Evolutionary conservation across 1,139 yeast species (phyloP), one percentile per base, ranked within the genome.

Genomic region (Diutina neorugosa): DNA sequence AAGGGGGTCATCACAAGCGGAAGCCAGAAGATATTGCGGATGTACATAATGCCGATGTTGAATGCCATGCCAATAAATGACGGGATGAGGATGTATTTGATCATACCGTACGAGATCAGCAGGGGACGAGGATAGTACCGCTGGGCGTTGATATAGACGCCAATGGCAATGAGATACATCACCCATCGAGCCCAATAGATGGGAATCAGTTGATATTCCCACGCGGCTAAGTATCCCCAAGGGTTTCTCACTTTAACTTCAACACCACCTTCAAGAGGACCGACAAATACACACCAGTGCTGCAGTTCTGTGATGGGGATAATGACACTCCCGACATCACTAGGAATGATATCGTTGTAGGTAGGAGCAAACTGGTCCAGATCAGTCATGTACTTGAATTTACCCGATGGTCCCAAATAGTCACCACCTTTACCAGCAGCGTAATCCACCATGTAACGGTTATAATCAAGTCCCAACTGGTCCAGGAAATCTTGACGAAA

Each of bases 151-250:
- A 44, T 2, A 9, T 21, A 21, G 34, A 23, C 18, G 25, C 12
- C 12, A 5, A 44, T 14, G 11, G 34, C 48, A 6, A 44, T 8
- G 34, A 25, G n/a, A n/a, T 44, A 44, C 31, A 44, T 21, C 34
- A 44, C 48, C 48, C 48, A 44, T 8, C 25, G 23, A 11, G 27
- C 48, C 48, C 48, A 44, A n/a, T 9, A 44, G 48, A 44, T 44
- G 18, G 48, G 48, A 12, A 44, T 21, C 48, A 44, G 48, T n/a
- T 44, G 48, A 34, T 44, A 23, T n/a, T 44, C 48, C 48, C 48
- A 44, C 16, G 25, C 19, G 12, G 48, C 48, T 16, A 44, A 23
- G 34, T 21, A 44, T 7, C 48, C 48, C 48, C 48, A 44, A 11
- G 12, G 16, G 18, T 44, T 44, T 9, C 48, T 18, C 31, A 44